phyloP scores from a whole-genome alignment of 495 filamentous ascomycete genomes.

The Aspergillus panamensis region DNA sequence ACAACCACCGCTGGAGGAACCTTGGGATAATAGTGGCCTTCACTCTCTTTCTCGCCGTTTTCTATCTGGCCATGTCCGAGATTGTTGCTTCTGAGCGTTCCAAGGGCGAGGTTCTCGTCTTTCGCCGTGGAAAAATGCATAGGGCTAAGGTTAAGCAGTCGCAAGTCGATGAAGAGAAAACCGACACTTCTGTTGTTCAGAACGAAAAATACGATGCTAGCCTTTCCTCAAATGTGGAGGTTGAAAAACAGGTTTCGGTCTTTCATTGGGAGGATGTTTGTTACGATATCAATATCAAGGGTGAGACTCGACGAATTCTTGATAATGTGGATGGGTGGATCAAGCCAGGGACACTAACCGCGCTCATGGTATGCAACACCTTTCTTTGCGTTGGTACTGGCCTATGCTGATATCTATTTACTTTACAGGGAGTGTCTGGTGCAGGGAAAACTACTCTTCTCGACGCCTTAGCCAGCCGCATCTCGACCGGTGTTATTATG shows the following conservation, averaged over 20 bases:
- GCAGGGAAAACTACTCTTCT: conserved; percentile 62
- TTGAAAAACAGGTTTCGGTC: conserved; percentile 45
- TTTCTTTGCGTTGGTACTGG: neutral
- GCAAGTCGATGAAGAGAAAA: conserved; percentile 16
- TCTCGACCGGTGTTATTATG: conserved; percentile 46
- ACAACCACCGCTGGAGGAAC: conserved; percentile 56
- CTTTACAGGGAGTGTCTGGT: conserved; percentile 39
- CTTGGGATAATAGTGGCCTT: conserved; percentile 54
- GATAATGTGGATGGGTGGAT: conserved; percentile 62
- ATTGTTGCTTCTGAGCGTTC: neutral
- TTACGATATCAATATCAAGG: conserved; percentile 58
- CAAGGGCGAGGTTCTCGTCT: conserved; percentile 41
- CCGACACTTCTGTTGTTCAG: neutral
- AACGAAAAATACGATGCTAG: conserved; percentile 4
- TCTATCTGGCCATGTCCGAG: neutral
- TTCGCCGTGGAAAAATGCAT: conserved; percentile 29
- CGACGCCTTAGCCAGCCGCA: conserved; percentile 51
- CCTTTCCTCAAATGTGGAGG: conserved; percentile 18
- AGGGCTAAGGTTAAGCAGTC: conserved; percentile 14
- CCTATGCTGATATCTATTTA: no score
- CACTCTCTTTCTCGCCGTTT: neutral
- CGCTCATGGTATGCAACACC: conserved; percentile 46
- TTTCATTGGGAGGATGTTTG: conserved; percentile 69
- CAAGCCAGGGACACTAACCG: conserved; percentile 62
- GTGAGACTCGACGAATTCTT: conserved; percentile 49